phyloP scores from a whole-genome alignment of 306 rosid genomes.

The Hippophae rhamnoides region DNA sequence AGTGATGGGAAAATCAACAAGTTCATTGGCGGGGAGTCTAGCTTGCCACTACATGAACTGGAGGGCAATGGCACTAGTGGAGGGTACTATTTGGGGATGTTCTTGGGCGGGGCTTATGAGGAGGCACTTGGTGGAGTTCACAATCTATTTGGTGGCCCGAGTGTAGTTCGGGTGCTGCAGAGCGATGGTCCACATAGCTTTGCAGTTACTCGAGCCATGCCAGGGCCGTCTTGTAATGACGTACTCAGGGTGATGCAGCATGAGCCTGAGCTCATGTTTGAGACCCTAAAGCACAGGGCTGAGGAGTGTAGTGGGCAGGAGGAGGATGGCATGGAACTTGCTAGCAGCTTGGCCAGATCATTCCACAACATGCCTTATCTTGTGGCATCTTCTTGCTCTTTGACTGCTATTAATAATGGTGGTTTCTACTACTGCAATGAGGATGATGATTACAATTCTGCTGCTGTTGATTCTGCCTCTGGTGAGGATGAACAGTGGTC shows the following conservation, averaged over 20 bases:
- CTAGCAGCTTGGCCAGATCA: constrained; percentile 41
- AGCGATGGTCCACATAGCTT: constrained; percentile 90
- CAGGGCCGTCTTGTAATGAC: constrained; percentile 74
- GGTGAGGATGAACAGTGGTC: constrained; percentile 63
- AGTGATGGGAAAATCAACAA: constrained; percentile 92
- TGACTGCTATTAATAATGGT: constrained; percentile 43
- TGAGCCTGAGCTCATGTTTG: constrained; percentile 95
- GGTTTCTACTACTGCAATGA: constrained; percentile 47
- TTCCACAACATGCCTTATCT: constrained; percentile 81
- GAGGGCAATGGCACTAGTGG: constrained; percentile 41
- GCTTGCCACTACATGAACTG: constrained; percentile 76
- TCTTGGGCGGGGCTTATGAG: constrained; percentile 98
- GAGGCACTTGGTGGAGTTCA: constrained; percentile 98
- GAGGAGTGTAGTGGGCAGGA: constrained; percentile 41
- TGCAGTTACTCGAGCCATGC: constrained; percentile 69
- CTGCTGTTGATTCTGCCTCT: constrained; percentile 26
- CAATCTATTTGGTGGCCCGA: constrained; percentile 89
- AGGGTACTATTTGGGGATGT: constrained; percentile 86
- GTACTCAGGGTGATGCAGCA: constrained; percentile 97
- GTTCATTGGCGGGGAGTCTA: constrained; percentile 69
- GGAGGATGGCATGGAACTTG: constrained; percentile 28
- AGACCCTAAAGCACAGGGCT: constrained; percentile 79
- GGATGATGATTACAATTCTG: constrained; percentile 34
- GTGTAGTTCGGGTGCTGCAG: constrained; percentile 79
- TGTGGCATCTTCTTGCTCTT: constrained; percentile 34